Base-by-base conservation (phyloP, 129 eudicot species). In the Artemisia argyi region DNA sequence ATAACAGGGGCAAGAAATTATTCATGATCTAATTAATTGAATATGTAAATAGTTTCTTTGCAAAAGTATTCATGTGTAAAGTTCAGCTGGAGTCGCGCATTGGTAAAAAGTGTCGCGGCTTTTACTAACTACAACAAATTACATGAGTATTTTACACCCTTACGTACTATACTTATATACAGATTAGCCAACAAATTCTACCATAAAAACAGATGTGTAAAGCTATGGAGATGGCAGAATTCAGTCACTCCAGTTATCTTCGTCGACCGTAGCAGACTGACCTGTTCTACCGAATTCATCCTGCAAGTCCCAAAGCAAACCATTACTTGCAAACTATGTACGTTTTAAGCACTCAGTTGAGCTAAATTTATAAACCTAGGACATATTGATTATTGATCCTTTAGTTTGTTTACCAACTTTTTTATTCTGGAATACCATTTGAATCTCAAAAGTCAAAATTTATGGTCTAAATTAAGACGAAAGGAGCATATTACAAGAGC, bases 221-320 rank as follows among this genome's bases (percentile, higher is more conserved):
- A 7, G 46, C 46, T 68, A 68, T 59, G 50, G 55, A 64, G 28
- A 42, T 22, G 42, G 62, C 44, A 69, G 42, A 18, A 50, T 68
- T 85, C 74, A 94, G 72, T 94, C 97, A 67, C 99, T 94, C 99
- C 99, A 90, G 75, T 86, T 90, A 84, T 94, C 99, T 76, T 88
- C 81, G 69, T 94, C 99, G 60, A 3, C 66, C 15, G 79, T 76
- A 11, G 76, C 52, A 74, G 73, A 71, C 59, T 81, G 77, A 66
- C 81, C 88, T 18, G 55, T 71, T 39, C 81, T 32, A 51, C 71
- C 82, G 72, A 66, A 42, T 68, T 89, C 88, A 63, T 85, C 92
- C 96, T 93, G 86, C 72, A 73, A 18, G 51, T 72, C 71, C 39
- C 58, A 65, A 48, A 26, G 50, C 53, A 66, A 53, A 66, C 46